These are phyloP conservation scores for Hemisphaericaspora xylofermentans DNA, from an alignment of 1,139 yeast species.

Conservation along the genomic window DNA sequence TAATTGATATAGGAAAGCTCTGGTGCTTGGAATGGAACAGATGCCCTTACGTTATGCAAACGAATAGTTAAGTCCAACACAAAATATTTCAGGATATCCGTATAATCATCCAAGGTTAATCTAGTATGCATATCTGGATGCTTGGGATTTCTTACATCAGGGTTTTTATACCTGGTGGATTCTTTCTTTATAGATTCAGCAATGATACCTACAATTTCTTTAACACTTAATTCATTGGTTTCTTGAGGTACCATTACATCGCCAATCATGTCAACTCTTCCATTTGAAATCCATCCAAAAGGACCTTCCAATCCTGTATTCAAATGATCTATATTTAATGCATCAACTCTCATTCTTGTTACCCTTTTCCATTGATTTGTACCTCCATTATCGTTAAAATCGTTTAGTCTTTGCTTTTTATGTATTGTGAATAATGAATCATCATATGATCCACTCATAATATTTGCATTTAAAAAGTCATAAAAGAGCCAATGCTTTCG, in stretches of 20 bases:
- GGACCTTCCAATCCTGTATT: slow-evolving; percentile 92
- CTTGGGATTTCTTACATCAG: slow-evolving; percentile 28
- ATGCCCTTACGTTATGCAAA: slow-evolving; percentile 82
- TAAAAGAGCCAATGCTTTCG: slow-evolving; percentile 92
- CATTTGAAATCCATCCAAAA: slow-evolving; percentile 93
- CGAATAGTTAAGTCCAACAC: slow-evolving; percentile 77
- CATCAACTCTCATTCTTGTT: slow-evolving; percentile 80
- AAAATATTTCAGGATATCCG: slow-evolving; percentile 53
- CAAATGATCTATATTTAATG: slow-evolving; percentile 81
- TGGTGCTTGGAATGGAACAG: slow-evolving; percentile 80
- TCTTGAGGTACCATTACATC: slow-evolving; percentile 81
- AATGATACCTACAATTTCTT: slow-evolving; percentile 40
- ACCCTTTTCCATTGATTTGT: slow-evolving; percentile 52
- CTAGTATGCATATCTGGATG: slow-evolving; percentile 32
- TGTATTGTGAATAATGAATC: slow-evolving; percentile 90
- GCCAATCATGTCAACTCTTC: slow-evolving; percentile 89
- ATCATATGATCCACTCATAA: slow-evolving; percentile 89
- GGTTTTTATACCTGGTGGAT: slow-evolving; percentile 38
- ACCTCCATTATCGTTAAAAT: slow-evolving; percentile 24
- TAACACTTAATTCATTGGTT: slow-evolving; percentile 42
- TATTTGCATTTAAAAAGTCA: slow-evolving; percentile 81
- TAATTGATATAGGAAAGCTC: slow-evolving; percentile 86
- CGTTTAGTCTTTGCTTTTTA: slow-evolving; percentile 61
- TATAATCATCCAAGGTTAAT: slow-evolving; percentile 26
- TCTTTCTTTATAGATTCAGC: slow-evolving; percentile 42